Evolutionary conservation across 2,329 filamentous ascomycete species (phyloP).

Genomic region (Aspergillus sp.): DNA sequence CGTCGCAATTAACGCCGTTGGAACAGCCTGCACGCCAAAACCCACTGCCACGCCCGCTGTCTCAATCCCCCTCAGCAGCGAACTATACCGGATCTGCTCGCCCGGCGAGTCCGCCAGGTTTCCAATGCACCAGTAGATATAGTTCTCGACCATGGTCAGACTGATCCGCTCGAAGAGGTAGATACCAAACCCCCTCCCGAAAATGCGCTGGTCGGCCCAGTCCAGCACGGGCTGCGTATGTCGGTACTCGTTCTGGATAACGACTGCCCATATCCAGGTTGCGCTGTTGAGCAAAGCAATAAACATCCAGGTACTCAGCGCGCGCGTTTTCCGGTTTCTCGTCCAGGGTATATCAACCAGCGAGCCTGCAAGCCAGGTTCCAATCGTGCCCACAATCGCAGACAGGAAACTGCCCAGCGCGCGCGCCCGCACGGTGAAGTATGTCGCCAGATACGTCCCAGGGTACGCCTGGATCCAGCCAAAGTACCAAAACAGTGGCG

Average conservation of each 20-base stretch:
- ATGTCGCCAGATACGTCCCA: constrained; percentile 43
- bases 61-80: constrained; percentile 45
- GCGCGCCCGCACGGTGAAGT: constrained; percentile 45
- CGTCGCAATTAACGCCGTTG: constrained; percentile 45
- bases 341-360: constrained; percentile 43
- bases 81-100: constrained; percentile 48
- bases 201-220: constrained; percentile 42
- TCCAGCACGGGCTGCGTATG: constrained; percentile 45
- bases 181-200: constrained; percentile 44
- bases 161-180: constrained; percentile 45
- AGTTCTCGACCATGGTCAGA: constrained; percentile 45
- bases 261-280: constrained; percentile 51
- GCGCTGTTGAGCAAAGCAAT: constrained; percentile 45
- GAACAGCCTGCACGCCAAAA: constrained; percentile 48
- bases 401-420: constrained; percentile 40
- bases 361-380: constrained; percentile 38
- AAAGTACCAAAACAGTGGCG: constrained; percentile 35
- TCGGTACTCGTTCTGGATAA: constrained; percentile 50
- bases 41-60: constrained; percentile 44
- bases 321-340: constrained; percentile 40
- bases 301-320: constrained; percentile 40
- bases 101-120: constrained; percentile 47
- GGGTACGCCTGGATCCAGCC: constrained; percentile 43
- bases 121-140: constrained; percentile 50
- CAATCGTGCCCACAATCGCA: constrained; percentile 41